phyloP scores from a whole-genome alignment of 495 filamentous ascomycete genomes.

The Aeminium ludgeri region DNA sequence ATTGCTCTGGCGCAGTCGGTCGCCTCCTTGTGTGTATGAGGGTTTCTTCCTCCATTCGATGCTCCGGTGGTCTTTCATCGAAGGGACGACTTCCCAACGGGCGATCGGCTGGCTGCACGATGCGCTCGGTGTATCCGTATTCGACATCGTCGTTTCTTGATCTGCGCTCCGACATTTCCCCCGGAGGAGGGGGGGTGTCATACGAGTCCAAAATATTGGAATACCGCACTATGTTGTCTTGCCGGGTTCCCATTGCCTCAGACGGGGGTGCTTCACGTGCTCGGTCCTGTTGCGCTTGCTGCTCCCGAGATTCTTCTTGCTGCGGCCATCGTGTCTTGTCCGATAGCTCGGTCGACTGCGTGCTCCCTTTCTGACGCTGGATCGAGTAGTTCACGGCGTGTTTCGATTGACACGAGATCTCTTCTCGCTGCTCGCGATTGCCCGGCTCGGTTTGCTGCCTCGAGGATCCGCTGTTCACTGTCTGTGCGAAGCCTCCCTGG shows the following conservation, averaged over 20 bases:
- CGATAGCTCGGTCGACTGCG: not conserved
- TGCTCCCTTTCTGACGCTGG: not conserved
- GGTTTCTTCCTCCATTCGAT: too few relatives aligned
- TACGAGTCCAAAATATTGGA: too few relatives aligned
- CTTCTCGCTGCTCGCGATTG: too few relatives aligned
- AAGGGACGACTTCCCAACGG: not conserved
- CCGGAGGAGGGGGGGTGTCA: too few relatives aligned
- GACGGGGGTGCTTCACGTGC: not conserved
- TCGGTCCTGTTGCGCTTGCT: not conserved
- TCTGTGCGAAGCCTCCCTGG: not conserved
- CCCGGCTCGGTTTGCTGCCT: not conserved
- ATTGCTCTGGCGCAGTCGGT: too few relatives aligned
- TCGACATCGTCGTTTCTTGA: constrained; percentile 1
- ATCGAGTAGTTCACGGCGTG: too few relatives aligned
- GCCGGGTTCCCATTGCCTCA: too few relatives aligned
- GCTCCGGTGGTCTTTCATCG: not conserved
- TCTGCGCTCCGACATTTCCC: too few relatives aligned
- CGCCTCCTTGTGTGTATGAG: too few relatives aligned
- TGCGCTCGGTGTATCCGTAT: constrained; percentile 10
- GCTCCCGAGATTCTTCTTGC: not conserved
- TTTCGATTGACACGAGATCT: too few relatives aligned
- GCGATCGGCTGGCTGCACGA: constrained; percentile 3
- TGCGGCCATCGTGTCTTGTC: constrained; percentile 2
- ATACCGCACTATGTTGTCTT: too few relatives aligned
- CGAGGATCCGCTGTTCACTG: not conserved